Evolutionary conservation across 345 rosid genomes (phyloP), one percentile per base, ranked within the genome.

Genomic region (Syzygium jambos): DNA sequence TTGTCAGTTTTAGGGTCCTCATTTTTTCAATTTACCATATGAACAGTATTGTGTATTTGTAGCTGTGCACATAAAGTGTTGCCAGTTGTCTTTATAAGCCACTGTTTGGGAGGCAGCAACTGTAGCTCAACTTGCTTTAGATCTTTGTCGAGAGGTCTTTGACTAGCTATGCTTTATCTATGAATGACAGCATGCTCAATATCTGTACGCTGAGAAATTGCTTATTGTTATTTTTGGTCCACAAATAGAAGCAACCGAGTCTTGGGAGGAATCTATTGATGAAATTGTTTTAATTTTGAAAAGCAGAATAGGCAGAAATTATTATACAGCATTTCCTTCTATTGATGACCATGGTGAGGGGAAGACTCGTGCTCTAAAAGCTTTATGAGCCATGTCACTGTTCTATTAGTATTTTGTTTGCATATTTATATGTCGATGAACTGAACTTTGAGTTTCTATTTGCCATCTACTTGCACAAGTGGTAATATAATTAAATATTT

Each of bases 61-160:
- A 43, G 7, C 46, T 6, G 46, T 43, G 46, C 46, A 43, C 46
- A 43, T 43, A 43, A 43, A 43, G 46, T 43, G 46, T 43, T 43
- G 3, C 46, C 46, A 6, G 46, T 43, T 43, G 7, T 43, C 46
- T 43, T 43, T 43, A 43, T 5, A 43, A 43, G 46, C 46, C 46
- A 43, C 46, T 43, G 46, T 43, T 43, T 43, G 7, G 88, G 99
- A 96, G 91, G 99, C 99, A 68, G 99, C 99, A 25, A 86, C 92
- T 7, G 99, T 99, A 85, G 99, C 93, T 87, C 94, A 95, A 57
- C 95, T 95, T 53, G 91, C 98, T 65, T 92, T 95, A 88, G 98
- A 97, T 88, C 93, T 97, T 84, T 97, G 99, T 90, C 97, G 93
- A 91, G 96, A 94, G 95, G 97, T 95, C 56, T 84, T 41, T 51